Base-by-base conservation (phyloP, 495 filamentous ascomycete genomes). In the Penicillium canescens region DNA sequence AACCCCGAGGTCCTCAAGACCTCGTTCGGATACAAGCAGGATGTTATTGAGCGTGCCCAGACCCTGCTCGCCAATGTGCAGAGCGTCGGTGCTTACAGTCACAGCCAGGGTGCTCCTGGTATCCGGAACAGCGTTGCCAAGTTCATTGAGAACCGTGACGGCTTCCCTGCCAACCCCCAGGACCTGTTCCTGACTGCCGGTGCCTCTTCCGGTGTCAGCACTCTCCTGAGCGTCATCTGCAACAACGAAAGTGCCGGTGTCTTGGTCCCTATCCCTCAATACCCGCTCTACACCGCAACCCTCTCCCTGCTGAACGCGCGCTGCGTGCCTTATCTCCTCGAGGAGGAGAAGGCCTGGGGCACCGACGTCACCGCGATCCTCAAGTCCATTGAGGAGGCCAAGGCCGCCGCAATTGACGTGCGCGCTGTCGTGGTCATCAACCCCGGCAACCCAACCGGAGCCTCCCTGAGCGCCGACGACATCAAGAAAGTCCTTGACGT, bases 391-490 rank as follows among this genome's bases (percentile, higher is more conserved):
- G 74, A 78, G 53, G 82, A 86, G 60, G 94, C 93, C 60, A 82
- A 84, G 64, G 70, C 70, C 14, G 81, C 88, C 31, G 92, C 90
- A 49, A 88, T 83, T 52, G 90, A 98, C 59, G 87, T 96, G 23
- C 90, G 92, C 53, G 88, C 90, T 58, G 89, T 98, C 57, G 93
- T 92, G 50, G 88, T 98, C 55, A 98, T 98, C 78, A 98, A 98
- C 80, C 94, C 94, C 1, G 94, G 94, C 40, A 98, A 98, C 77
- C 94, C 94, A 3, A 98, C 94, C 0, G 94, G 94, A 55, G 91
- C 91, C 43, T 91, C 86, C 52, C 81, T 98, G 21, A 73, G 84
- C 37, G 75, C 86, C 42, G 81, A 84, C 12, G 92, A 96, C 62
- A 87, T 98, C 68, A 82, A 84, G 61, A 74, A 80, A 52, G 89